Evolutionary conservation across 2,329 filamentous ascomycete species (phyloP).

Genomic region (Penicillium crustosum): DNA sequence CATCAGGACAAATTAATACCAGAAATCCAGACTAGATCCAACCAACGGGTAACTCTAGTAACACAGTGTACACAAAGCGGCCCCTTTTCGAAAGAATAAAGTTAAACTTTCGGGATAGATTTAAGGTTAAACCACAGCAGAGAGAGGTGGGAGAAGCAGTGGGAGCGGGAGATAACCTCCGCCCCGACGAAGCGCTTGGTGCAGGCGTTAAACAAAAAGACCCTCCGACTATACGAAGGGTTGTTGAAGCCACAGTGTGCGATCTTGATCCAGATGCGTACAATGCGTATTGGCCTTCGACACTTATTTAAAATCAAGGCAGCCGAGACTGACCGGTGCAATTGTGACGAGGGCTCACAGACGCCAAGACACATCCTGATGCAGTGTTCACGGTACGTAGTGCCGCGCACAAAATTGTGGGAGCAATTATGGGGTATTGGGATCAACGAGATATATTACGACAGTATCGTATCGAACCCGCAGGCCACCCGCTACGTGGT

Average conservation of each 20-base stretch:
- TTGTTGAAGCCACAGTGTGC: neutral
- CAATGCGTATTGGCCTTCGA: constrained; percentile 2
- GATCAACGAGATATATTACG: neutral
- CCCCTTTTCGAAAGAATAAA: no score
- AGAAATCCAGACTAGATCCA: neutral
- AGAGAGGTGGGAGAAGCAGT: neutral
- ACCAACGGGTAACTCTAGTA: neutral
- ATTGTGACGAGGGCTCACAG: constrained; percentile 3
- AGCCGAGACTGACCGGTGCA: neutral
- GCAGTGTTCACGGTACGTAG: neutral
- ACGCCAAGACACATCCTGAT: constrained; percentile 1
- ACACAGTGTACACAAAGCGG: no score
- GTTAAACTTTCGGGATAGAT: neutral
- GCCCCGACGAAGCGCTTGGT: neutral
- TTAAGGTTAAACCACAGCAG: constrained; percentile 1
- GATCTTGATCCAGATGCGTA: constrained; percentile 12
- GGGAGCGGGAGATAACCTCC: neutral
- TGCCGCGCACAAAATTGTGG: neutral
- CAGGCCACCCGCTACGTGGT: no score
- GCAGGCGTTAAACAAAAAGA: constrained; percentile 1
- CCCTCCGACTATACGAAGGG: neutral
- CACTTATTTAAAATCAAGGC: constrained; percentile 14
- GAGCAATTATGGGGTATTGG: accelerated
- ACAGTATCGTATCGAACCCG: neutral
- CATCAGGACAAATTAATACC: neutral